These are phyloP conservation scores for Ascocoryne sarcoides DNA, from an alignment of 2,329 filamentous ascomycete genomes.

Conservation along the genomic window DNA sequence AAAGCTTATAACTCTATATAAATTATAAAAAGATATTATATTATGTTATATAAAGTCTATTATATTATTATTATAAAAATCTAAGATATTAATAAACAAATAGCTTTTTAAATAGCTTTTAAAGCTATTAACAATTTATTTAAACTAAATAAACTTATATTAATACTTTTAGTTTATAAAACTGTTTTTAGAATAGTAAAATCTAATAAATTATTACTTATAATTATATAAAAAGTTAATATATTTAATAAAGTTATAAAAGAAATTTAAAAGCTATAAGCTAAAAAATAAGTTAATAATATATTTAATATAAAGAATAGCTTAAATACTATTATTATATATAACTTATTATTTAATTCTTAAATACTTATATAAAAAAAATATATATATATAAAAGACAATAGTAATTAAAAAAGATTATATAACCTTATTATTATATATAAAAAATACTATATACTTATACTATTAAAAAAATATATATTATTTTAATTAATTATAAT, in stretches of 20 bases:
- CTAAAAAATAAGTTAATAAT: conserved; percentile 3
- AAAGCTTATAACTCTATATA: background rate
- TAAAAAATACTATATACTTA: background rate
- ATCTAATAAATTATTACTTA: background rate
- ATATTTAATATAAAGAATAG: conserved; percentile 2
- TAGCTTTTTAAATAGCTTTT: conserved; percentile 8
- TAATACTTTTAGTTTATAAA: conserved; percentile 7
- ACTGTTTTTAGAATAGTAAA: conserved; percentile 4
- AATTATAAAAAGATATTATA: conserved; percentile 5
- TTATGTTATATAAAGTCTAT: conserved; percentile 1
- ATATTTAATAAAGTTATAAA: conserved; percentile 5
- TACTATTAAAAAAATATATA: background rate
- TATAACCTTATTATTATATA: background rate
- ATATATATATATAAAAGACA: background rate
- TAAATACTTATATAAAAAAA: conserved; percentile 5
- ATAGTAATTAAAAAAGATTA: background rate
- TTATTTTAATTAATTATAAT: background rate
- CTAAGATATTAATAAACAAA: conserved; percentile 1
- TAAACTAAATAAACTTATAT: conserved; percentile 4
- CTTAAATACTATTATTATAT: conserved; percentile 1
- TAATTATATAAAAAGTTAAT: background rate
- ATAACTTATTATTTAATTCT: conserved; percentile 3
- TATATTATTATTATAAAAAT: conserved; percentile 7
- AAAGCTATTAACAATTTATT: conserved; percentile 11
- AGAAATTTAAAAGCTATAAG: conserved; percentile 2